Evolutionary conservation across 306 rosid species (phyloP).

Genomic region (Glycine latifolia): DNA sequence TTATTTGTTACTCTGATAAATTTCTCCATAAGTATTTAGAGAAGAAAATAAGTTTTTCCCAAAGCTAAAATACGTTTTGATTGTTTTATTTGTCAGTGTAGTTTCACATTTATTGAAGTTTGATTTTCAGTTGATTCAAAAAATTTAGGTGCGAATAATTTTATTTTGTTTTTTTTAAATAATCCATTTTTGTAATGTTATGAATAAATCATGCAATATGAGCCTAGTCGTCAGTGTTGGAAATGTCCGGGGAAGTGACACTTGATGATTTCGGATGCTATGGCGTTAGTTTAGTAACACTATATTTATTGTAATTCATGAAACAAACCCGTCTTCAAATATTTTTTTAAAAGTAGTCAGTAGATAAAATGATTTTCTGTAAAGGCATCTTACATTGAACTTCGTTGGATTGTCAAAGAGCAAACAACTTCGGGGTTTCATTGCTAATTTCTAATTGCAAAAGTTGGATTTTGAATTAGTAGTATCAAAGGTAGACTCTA

Average conservation of each 20-base stretch:
- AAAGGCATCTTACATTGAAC: no score
- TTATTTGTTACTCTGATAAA: no score
- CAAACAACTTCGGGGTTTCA: no score
- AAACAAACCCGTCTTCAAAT: background rate
- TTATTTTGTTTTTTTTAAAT: background rate
- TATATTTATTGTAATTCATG: background rate
- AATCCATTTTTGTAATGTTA: conserved; percentile 27
- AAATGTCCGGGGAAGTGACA: conserved; percentile 14
- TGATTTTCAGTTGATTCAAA: background rate
- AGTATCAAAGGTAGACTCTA: no score
- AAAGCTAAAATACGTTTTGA: background rate
- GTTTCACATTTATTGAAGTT: background rate
- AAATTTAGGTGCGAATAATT: background rate
- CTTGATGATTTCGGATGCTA: background rate
- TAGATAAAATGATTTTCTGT: no score
- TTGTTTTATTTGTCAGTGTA: no score
- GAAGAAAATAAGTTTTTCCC: background rate
- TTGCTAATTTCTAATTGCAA: no score
- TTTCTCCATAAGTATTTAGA: no score
- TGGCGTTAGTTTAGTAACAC: background rate
- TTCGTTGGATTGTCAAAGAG: no score
- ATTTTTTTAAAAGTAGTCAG: no score
- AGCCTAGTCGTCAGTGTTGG: conserved; percentile 24
- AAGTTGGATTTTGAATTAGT: no score
- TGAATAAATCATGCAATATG: background rate